Base-by-base conservation (phyloP, 768 basidiomycete species). In the Rhodotorula graminis region DNA sequence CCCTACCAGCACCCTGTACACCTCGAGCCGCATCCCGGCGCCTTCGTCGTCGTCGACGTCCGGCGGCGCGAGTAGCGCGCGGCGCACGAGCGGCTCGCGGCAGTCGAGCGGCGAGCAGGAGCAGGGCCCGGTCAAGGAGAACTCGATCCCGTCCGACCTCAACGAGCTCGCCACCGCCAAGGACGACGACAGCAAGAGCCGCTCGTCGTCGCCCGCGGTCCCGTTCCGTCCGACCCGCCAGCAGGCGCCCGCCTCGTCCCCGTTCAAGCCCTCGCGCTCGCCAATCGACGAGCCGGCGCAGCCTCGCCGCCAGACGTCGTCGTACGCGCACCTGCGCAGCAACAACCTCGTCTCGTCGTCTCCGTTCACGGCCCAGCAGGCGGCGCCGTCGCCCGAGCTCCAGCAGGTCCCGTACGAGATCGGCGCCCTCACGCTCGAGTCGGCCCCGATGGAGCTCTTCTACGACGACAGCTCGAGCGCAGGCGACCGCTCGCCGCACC, bases 321-420 rank as follows among this genome's bases (percentile, higher is more conserved):
- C 66, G 31, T 74, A 60, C 70, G 70, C 73, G 29, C 66, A 67
- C 7, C 50, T 74, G 21, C 47, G 58, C 46, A 71, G 69, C 56
- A 74, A 71, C 64, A 70, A 66, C 25, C 73, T 74, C 67, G 73
- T 74, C 60, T 61, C 70, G n/a, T 69, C 66, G 7, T 74, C 73
- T 11, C 73, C 73, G 9, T 74, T 74, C 64, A 62, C 63, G 31
- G 16, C 52, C 31, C 12, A 53, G 25, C 25, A 49, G 9, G 56
- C 64, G 9, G 56, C 64, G 18, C 70, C 68, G 16, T 72, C 71
- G 8, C 71, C 71, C 27, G 71, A 72, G 29, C 67, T 72, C 29
- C 63, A 46, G 21, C 71, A 72, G 14, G 71, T 46, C 3, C 71
- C 71, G 7, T 69, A 72, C 63, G 71, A 72, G 63, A 72, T 72